Base-by-base conservation (phyloP, 2,329 filamentous ascomycete genomes). In the Fusarium pseudoanthophilum region DNA sequence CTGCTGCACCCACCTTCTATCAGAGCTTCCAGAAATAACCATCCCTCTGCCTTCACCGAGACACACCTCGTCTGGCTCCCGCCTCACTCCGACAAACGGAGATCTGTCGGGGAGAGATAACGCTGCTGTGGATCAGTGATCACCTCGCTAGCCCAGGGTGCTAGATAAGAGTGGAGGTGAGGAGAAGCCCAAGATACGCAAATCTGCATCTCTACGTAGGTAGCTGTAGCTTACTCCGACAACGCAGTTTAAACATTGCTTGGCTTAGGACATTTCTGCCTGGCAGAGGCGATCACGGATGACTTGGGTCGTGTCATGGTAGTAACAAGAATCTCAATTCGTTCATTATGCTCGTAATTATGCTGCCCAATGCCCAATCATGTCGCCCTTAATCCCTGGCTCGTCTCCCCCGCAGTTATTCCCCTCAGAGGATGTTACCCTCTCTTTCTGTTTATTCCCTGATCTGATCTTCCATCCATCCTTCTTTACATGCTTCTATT, bases 91-190 rank as follows among this genome's bases (percentile, higher is more conserved):
- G 60, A 70, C 40, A 46, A 53, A 63, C 67, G 67, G 67, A 69
- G 67, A 69, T 69, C 48, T 43, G 60, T 68, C 64, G 46, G 52
- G 46, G 24, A 64, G n/a, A 69, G 67, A 69, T 69, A 69, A 69
- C 65, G 24, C 24, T 37, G 20, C 8, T 28, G 63, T 68, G 63
- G 65, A 61, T 43, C 26, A 46, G n/a, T 30, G 37, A 64, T 60
- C 51, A 53, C 57, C 66, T 20, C 39, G 34, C 49, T 42, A 59
- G 43, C 14, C 67, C 40, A 32, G 67, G 67, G 45, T 42, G 36
- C 15, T n/a, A 69, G 67, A 69, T 69, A 69, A 69, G 67, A 64
- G 67, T 69, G 67, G 67, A 46, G 65, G 45, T 59, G 65, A 64
- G 45, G 67, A 69, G 65, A 69, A 39, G 34, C 16, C 21, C 16